A percentile compares a stretch with the other conserved stretches of the same genome.
These are phyloP conservation scores for Cercospora sesami DNA, from an alignment of 2,329 filamentous ascomycete species.

Conservation along the genomic window DNA sequence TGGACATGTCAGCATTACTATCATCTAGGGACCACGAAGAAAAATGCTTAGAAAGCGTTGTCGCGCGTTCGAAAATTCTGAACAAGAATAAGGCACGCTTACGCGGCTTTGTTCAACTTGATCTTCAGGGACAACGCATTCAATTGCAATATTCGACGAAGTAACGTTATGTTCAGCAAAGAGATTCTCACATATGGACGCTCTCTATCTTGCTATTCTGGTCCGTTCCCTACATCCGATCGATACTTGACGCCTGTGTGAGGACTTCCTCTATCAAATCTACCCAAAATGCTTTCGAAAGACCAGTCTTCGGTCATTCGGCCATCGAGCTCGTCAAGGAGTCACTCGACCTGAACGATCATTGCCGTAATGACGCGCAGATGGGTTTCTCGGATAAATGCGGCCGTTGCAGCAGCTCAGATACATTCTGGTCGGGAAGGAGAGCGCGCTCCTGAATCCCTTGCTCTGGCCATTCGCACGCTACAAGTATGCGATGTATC, in stretches of 20 bases:
- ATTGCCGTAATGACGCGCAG: not conserved
- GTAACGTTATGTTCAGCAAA: not conserved
- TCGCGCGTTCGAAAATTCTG: not conserved
- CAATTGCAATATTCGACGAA: not conserved
- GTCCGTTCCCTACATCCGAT: not conserved
- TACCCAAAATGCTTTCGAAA: not conserved
- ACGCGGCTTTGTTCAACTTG: not conserved
- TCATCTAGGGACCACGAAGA: not conserved
- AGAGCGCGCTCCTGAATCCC: not conserved
- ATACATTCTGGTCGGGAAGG: not conserved
- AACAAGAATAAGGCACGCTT: not conserved
- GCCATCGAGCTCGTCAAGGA: not conserved
- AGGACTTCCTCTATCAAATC: not conserved
- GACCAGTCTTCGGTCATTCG: not conserved
- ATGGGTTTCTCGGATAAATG: not conserved
- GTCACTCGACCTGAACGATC: not conserved
- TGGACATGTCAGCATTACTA: not conserved
- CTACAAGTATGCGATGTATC: not conserved
- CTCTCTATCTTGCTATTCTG: not conserved
- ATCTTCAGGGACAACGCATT: not conserved
- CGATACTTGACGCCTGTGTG: not conserved
- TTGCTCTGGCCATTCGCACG: not conserved
- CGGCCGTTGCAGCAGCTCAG: not conserved
- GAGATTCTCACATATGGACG: not conserved
- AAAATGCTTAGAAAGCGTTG: not conserved